Base-by-base conservation (phyloP, 1,284 basidiomycete genomes). In the Moniliophthora roreri region DNA sequence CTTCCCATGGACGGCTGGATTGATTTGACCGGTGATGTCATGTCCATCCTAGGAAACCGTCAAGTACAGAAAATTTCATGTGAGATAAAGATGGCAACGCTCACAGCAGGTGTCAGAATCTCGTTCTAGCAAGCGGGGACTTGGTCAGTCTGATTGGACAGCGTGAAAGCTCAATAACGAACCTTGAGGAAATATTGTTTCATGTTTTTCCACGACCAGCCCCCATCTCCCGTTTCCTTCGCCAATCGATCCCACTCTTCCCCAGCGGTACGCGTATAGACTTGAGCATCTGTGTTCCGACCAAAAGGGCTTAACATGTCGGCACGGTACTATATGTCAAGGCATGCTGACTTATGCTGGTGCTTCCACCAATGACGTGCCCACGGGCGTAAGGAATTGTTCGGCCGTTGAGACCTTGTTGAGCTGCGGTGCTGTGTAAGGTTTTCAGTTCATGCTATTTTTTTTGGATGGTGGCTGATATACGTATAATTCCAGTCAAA, bases 121-220 rank as follows among this genome's bases (percentile, higher is more conserved):
- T 61, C 60, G 44, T 44, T 56, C 60, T 61, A 38, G 11, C 5
- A n/a, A 24, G 10, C 50, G 7, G 28, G 11, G 18, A 15, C 24
- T 16, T 26, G 23, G 42, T n/a, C 36, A 15, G 23, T 11, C 16
- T 32, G 35, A 26, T 26, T 53, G 18, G 18, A 11, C 5, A 15
- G 20, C 15, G 23, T 6, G 10, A 4, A n/a, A 48, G 11, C n/a
- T 26, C 7, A 45, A 35, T 26, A 9, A 26, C 37, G 16, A 24
- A 61, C 61, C 56, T 62, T 62, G 26, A 51, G 51, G 42, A 63
- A 56, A 32, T 56, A 62, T 2, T 57, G 61, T 9, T 48, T 40
- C 2, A 63, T 55, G 37, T 46, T 47, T 10, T 60, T 50, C 61
- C 61, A 63, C 9, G 54, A 55, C 61, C 61, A 63, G 32, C 60